These are phyloP conservation scores for Jaltomata sinuosa DNA, from an alignment of 257 asterid species.

Conservation along the genomic window DNA sequence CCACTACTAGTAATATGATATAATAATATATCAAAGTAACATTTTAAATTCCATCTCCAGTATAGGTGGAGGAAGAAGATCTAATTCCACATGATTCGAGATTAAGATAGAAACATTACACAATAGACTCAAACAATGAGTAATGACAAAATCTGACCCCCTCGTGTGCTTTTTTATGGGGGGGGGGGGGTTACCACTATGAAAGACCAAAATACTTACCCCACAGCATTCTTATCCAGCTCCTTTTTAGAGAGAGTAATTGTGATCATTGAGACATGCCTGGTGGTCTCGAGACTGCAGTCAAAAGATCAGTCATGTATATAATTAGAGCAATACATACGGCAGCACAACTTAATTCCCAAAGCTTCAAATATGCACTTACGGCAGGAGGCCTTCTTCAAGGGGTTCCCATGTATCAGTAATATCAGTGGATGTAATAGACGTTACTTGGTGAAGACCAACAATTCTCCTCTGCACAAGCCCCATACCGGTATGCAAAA, in stretches of 20 bases:
- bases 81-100: neutral
- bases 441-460: constrained; percentile 86
- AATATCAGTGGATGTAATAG: constrained; percentile 79
- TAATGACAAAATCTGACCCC: neutral
- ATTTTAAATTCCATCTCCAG: neutral
- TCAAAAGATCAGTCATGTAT: constrained; percentile 5
- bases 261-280: constrained; percentile 90
- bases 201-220: constrained; percentile 41
- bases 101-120: neutral
- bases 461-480: constrained; percentile 76
- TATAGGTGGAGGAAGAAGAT: neutral
- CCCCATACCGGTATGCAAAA: neutral
- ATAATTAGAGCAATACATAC: neutral
- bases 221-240: constrained; percentile 52
- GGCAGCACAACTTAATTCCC: neutral
- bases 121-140: neutral
- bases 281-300: constrained; percentile 74
- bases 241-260: constrained; percentile 72
- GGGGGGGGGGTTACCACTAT: neutral
- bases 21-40: neutral
- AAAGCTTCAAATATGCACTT: constrained; percentile 16
- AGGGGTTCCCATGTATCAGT: constrained; percentile 98
- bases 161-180: neutral
- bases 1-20: neutral
- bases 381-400: constrained; percentile 97